phyloP scores from a whole-genome alignment of 495 filamentous ascomycete genomes.

The Podospora conica region DNA sequence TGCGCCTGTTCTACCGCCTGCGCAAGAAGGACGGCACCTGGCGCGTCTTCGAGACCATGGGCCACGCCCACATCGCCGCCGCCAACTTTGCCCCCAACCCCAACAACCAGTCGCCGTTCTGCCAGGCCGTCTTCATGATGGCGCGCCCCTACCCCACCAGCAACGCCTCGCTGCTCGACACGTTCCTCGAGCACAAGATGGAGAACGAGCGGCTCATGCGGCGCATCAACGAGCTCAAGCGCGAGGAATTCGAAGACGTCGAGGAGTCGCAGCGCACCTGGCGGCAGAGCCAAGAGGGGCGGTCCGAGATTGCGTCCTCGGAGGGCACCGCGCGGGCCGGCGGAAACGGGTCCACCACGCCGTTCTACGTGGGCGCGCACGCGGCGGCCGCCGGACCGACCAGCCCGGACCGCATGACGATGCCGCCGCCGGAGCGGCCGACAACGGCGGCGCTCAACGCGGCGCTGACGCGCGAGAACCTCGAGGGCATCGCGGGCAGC shows the following conservation, averaged over 20 bases:
- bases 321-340: conserved; percentile 30
- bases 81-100: conserved; percentile 58
- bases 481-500: conserved; percentile 66
- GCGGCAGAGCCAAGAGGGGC: conserved; percentile 47
- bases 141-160: conserved; percentile 85
- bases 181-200: conserved; percentile 95
- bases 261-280: conserved; percentile 47
- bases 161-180: conserved; percentile 78
- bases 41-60: conserved; percentile 79
- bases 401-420: conserved; percentile 33
- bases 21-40: conserved; percentile 67
- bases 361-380: conserved; percentile 4
- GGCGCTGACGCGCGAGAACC: conserved; percentile 67
- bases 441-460: conserved; percentile 43
- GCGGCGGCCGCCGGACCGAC: not conserved
- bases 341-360: conserved; percentile 4
- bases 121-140: conserved; percentile 91
- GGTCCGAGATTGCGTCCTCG: conserved; percentile 49
- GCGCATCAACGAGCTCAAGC: conserved; percentile 75
- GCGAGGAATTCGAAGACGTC: conserved; percentile 77
- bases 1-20: conserved; percentile 89
- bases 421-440: conserved; percentile 67
- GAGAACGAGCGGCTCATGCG: conserved; percentile 86
- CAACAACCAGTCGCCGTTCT: conserved; percentile 59
- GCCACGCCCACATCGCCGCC: conserved; percentile 83